phyloP scores from a whole-genome alignment of 2,329 filamentous ascomycete genomes.

The Diaporthe citriasiana region DNA sequence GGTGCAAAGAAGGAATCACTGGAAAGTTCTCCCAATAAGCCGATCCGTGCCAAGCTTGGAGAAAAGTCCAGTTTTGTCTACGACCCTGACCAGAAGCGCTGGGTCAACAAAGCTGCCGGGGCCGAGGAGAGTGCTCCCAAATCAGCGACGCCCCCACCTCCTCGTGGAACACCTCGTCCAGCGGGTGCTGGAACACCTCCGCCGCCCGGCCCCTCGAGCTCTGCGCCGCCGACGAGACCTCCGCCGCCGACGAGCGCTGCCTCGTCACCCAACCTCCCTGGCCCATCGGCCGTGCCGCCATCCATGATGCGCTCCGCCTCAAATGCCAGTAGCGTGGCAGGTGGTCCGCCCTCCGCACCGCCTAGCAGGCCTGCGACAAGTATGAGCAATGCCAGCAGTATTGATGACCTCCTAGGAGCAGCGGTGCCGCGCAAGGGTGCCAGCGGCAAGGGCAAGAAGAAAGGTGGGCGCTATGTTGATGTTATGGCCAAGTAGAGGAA shows the following conservation, averaged over 20 bases:
- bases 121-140: slow-evolving; percentile 72
- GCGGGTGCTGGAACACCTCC: slow-evolving; percentile 63
- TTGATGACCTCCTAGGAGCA: slow-evolving; percentile 90
- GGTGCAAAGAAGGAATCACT: slow-evolving; percentile 72
- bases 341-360: slow-evolving; percentile 62
- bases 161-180: slow-evolving; percentile 71
- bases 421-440: slow-evolving; percentile 77
- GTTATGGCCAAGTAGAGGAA: slow-evolving; percentile 82
- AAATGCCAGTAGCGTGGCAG: slow-evolving; percentile 56
- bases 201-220: slow-evolving; percentile 55
- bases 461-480: slow-evolving; percentile 87
- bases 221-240: slow-evolving; percentile 36
- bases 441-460: slow-evolving; percentile 80
- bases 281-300: slow-evolving; percentile 53
- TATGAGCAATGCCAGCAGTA: slow-evolving; percentile 92
- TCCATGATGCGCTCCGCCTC: slow-evolving; percentile 65
- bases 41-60: slow-evolving; percentile 93
- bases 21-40: slow-evolving; percentile 66
- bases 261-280: slow-evolving; percentile 44
- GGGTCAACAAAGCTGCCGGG: slow-evolving; percentile 95
- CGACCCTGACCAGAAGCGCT: slow-evolving; percentile 95
- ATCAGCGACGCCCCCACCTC: slow-evolving; percentile 83
- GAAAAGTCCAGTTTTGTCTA: slow-evolving; percentile 95
- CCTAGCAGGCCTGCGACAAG: slow-evolving; percentile 81
- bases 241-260: slow-evolving; percentile 40